Conservation (phyloP, 305 asterid species). For the Solanum hybrid region DNA sequence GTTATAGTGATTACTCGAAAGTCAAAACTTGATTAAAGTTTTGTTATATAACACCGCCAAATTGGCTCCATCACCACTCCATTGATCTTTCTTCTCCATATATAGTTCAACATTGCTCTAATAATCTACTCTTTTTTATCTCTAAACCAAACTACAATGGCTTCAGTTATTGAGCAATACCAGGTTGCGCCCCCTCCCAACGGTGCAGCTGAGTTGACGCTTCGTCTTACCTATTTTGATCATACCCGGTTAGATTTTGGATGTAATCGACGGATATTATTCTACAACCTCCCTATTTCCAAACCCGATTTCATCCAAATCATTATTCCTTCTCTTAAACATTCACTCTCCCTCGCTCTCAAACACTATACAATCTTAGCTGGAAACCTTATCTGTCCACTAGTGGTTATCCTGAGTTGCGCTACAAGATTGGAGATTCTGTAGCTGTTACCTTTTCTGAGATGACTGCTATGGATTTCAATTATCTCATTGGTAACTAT, state of each 20-base stretch:
- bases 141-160: background rate
- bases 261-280: conserved; percentile 22
- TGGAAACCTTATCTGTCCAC: conserved; percentile 21
- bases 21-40: too few relatives aligned
- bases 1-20: too few relatives aligned
- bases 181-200: conserved; percentile 17
- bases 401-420: background rate
- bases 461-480: conserved; percentile 20
- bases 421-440: conserved; percentile 11
- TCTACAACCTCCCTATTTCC: conserved; percentile 29
- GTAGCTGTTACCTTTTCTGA: conserved; percentile 30
- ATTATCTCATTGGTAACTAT: conserved; percentile 25
- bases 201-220: conserved; percentile 3
- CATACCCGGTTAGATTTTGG: conserved; percentile 28
- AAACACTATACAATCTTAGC: conserved; percentile 23
- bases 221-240: conserved; percentile 29
- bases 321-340: background rate
- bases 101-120: too few relatives aligned
- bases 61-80: too few relatives aligned
- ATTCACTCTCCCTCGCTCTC: conserved; percentile 35
- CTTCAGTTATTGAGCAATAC: conserved; percentile 12
- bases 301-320: conserved; percentile 13
- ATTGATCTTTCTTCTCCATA: too few relatives aligned
- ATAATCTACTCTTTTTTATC: too few relatives aligned
- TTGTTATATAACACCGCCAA: too few relatives aligned